Percentiles rank a stretch among this genome's conserved stretches.
Evolutionary conservation across 805 yeast genomes (phyloP).

Genomic region (Maudiozyma turicensis): DNA sequence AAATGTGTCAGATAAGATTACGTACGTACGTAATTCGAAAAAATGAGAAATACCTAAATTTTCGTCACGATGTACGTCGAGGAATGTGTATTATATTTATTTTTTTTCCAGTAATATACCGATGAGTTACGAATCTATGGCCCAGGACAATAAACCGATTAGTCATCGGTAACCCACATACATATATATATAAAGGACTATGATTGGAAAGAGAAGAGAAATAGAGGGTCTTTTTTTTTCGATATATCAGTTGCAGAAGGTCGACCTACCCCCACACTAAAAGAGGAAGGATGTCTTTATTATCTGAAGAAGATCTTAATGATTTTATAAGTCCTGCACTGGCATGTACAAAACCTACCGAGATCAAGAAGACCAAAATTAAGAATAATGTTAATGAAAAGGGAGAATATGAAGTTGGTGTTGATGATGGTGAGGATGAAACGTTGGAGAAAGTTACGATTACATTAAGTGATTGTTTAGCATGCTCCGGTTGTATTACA

Average conservation of each 20-base stretch:
- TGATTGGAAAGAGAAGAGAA: too few relatives aligned
- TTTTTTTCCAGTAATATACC: too few relatives aligned
- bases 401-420: slow-evolving; percentile 58
- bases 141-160: neutral
- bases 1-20: too few relatives aligned
- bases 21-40: too few relatives aligned
- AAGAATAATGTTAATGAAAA: slow-evolving; percentile 4
- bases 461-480: slow-evolving; percentile 84
- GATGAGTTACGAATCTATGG: too few relatives aligned
- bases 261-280: neutral
- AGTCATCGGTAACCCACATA: neutral
- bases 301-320: slow-evolving; percentile 83
- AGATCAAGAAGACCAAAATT: slow-evolving; percentile 23
- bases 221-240: too few relatives aligned
- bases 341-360: slow-evolving; percentile 86
- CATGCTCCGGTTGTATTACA: slow-evolving; percentile 95
- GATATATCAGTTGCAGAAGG: too few relatives aligned
- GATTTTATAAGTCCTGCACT: slow-evolving; percentile 92
- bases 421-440: slow-evolving; percentile 47
- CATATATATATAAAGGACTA: too few relatives aligned
- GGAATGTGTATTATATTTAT: too few relatives aligned
- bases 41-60: too few relatives aligned
- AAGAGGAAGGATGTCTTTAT: slow-evolving; percentile 37
- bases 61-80: too few relatives aligned
- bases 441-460: slow-evolving; percentile 73